Base-by-base conservation (phyloP, 345 rosid species). In the Eucalyptus sp. region DNA sequence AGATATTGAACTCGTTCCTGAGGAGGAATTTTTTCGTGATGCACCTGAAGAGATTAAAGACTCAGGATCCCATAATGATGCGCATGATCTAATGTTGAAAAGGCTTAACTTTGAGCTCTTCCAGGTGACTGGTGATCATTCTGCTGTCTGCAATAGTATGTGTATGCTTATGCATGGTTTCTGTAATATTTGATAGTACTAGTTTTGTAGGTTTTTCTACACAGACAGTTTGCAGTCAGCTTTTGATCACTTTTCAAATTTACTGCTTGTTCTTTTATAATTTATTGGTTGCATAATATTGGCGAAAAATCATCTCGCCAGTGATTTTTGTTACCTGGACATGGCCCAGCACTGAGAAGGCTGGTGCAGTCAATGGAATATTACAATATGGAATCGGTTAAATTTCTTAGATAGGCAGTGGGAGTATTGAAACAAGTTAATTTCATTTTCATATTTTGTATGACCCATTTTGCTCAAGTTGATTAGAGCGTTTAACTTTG, bases 31-130 rank as follows among this genome's bases (percentile, higher is more conserved):
- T 91, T 91, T 91, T 52, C 94, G 89, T 6, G 94, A 94, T 48
- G 98, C 98, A 5, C 97, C 99, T 44, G 94, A 96, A 86, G 90
- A 94, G 50, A 93, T 98, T 87, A 97, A 94, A 91, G 93, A 91
- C 48, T 92, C 94, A 15, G 91, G 90, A 24, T 86, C 93, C 37
- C 95, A 97, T 62, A 87, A 89, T 66, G 97, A 62, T n/a, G 94
- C 94, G 0, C 99, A 98, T 88, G 94, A 95, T 92, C 92, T 98
- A 90, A 95, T 97, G 99, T 95, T 96, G 14, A 97, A 94, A 90
- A 93, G 99, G 89, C 97, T 97, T 86, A 97, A 97, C 89, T 95
- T 91, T 89, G 99, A 98, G 91, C 95, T 98, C 48, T 95, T 94
- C 91, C 99, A 95, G 98, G 99, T 96, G 93, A 90, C 43, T 87